These are phyloP conservation scores for Epichloe gansuensis DNA, from an alignment of 2,329 filamentous ascomycete species.

Conservation along the genomic window DNA sequence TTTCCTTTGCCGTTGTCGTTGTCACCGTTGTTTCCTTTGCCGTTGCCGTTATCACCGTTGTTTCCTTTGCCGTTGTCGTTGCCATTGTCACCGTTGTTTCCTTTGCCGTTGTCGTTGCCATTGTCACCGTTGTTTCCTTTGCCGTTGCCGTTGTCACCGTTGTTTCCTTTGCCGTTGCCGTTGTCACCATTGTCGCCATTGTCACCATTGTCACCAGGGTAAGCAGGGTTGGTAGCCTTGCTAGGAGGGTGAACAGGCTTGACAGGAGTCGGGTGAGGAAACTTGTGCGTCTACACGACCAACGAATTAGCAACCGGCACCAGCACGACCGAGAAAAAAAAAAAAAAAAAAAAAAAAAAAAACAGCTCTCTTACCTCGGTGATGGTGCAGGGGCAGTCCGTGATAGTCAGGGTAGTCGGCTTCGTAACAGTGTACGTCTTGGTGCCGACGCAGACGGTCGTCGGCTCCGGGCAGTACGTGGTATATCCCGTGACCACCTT, in stretches of 20 bases:
- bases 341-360: too few species aligned
- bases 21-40: too few species aligned
- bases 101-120: too few species aligned
- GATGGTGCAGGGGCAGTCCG: slow-evolving; percentile 40
- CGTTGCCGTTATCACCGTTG: too few species aligned
- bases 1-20: too few species aligned
- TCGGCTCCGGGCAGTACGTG: slow-evolving; percentile 35
- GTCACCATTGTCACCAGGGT: background rate
- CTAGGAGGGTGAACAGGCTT: background rate
- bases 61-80: too few species aligned
- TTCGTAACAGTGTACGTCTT: slow-evolving; percentile 42
- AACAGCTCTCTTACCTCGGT: slow-evolving; percentile 16
- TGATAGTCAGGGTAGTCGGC: slow-evolving; percentile 43
- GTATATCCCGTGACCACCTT: slow-evolving; percentile 24
- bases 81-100: too few species aligned
- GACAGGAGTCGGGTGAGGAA: slow-evolving; percentile 1
- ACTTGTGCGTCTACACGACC: background rate
- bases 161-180: too few species aligned
- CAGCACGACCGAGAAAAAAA: too few species aligned
- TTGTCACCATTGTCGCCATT: too few species aligned
- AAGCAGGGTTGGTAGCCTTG: background rate
- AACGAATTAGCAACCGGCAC: background rate
- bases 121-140: too few species aligned
- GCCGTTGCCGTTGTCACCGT: too few species aligned
- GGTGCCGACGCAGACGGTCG: slow-evolving; percentile 36